Conservation (phyloP, 202 grass and related monocot species). For the Hordeum pubiflorum region DNA sequence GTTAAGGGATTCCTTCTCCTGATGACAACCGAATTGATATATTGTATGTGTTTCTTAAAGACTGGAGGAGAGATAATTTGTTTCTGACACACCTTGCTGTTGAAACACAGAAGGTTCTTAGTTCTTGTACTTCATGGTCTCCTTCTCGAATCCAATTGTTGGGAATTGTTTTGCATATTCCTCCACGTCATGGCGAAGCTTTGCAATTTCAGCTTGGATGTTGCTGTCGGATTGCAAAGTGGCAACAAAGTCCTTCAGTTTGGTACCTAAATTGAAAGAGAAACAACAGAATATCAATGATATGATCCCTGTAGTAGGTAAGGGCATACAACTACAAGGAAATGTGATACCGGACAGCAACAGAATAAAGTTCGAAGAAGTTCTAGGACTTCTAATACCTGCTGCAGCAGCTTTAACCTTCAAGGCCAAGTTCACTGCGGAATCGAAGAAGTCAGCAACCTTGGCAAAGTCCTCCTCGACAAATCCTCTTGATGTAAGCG, state of each 20-base stretch:
- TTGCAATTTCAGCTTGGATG: slow-evolving; percentile 81
- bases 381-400: slow-evolving; percentile 40
- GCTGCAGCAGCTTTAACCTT: slow-evolving; percentile 73
- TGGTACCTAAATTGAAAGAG: slow-evolving; percentile 45
- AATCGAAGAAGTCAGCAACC: slow-evolving; percentile 91
- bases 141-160: slow-evolving; percentile 98
- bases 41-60: not conserved
- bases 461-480: slow-evolving; percentile 93
- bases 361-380: not conserved
- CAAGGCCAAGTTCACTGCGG: slow-evolving; percentile 68
- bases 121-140: slow-evolving; percentile 89
- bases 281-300: slow-evolving; percentile 21
- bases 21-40: not conserved
- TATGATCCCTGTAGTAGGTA: not conserved
- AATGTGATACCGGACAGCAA: not conserved
- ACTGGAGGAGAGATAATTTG: not conserved
- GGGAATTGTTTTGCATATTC: slow-evolving; percentile 96
- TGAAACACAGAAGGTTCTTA: slow-evolving; percentile 25
- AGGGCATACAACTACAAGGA: not conserved
- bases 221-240: slow-evolving; percentile 61
- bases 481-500: slow-evolving; percentile 98
- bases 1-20: not conserved
- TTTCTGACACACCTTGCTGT: slow-evolving; percentile 43
- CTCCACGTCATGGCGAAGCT: slow-evolving; percentile 81
- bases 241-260: slow-evolving; percentile 92